Base-by-base conservation (phyloP, 176 grass and related monocot species). In the Coix lacrymajobi region DNA sequence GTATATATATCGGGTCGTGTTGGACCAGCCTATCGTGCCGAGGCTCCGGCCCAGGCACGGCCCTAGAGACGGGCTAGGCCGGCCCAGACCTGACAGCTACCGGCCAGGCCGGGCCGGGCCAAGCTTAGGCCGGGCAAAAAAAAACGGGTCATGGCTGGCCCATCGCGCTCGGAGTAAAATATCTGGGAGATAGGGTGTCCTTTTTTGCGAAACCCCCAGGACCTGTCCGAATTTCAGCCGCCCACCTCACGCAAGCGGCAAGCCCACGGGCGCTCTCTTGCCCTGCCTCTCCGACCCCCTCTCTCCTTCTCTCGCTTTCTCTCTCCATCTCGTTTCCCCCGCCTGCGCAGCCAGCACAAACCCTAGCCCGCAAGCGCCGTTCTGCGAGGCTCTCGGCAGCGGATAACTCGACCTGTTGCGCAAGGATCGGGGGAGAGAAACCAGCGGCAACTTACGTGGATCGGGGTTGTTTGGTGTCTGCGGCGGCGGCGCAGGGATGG, bases 391-490 rank as follows among this genome's bases (percentile, higher is more conserved):
- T 69, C 46, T 33, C 12, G 24, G 54, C 13, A 25, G 64, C 64
- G 48, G 33, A 76, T 62, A 58, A 22, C 16, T 51, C 13, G 46
- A 8, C 14, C 64, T 68, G 64, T 24, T 8, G 64, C 45, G n/a
- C n/a, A 17, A 72, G 25, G 69, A 72, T 72, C 33, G 8, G 31
- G 37, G 11, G 22, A 69, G 63, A 33, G n/a, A n/a, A 68, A 79
- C 56, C 74, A 83, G 84, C 74, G 66, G 75, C 69, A 81, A 68
- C 84, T 85, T 89, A 88, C 79, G 84, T 81, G 90, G 92, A 93
- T 83, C 90, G 85, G 45, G 84, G 81, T 2, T 83, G 48, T 36
- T 75, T 20, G 72, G 72, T 85, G 69, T 6, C 39, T 12, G 64
- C 6, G 68, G 73, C 56, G 87, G 70, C 16, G 70, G 37, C 17